Conservation (phyloP, 225 moss, liverwort and hornwort species). For the Takakia lepidozioides region DNA sequence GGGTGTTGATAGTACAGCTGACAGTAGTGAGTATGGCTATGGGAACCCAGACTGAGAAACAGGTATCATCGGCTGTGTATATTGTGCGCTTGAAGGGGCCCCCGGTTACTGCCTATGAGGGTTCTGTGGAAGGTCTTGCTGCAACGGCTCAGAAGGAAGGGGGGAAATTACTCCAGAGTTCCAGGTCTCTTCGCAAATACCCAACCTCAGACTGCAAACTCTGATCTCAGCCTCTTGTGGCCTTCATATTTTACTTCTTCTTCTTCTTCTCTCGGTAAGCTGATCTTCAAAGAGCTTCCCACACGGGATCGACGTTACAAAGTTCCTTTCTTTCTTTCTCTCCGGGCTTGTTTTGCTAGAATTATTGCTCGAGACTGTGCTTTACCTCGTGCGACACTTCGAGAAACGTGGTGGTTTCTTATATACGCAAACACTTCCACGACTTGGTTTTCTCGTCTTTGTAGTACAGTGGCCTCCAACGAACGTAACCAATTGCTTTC, state of each 20-base stretch:
- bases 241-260: background rate
- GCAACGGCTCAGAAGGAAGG: background rate
- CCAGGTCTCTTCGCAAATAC: no score
- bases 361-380: background rate
- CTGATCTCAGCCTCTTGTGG: background rate
- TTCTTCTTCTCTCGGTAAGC: background rate
- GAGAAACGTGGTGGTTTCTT: no score
- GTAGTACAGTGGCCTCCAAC: no score
- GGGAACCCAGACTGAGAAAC: background rate
- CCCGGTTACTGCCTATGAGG: background rate
- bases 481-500: no score
- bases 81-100: background rate
- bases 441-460: no score
- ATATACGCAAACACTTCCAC: no score
- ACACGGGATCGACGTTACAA: no score
- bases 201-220: background rate
- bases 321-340: background rate
- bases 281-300: no score
- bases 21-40: background rate
- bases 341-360: background rate
- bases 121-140: background rate
- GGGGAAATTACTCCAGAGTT: no score
- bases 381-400: no score
- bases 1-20: background rate
- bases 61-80: background rate